Evolutionary conservation across 345 rosid species (phyloP).

Genomic region (Syzygium aqueum): DNA sequence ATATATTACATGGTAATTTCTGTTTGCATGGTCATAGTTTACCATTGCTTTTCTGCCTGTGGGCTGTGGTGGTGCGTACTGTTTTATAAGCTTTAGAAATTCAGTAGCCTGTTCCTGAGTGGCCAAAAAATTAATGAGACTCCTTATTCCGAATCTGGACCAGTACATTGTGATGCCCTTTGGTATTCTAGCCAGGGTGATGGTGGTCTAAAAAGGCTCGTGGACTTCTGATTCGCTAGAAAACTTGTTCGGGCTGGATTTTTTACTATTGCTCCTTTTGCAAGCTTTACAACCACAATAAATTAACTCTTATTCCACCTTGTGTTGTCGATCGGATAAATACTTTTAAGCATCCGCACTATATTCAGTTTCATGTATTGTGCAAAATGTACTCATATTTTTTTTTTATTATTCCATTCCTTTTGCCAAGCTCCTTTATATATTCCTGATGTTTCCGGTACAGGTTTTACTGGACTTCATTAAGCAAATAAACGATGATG

Average conservation of each 20-base stretch:
- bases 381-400: background rate
- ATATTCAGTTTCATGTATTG: background rate
- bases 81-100: background rate
- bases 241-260: background rate
- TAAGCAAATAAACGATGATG: conserved; percentile 88
- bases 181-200: background rate
- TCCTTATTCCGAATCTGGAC: background rate
- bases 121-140: background rate
- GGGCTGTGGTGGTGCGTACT: background rate
- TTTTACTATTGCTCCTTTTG: background rate
- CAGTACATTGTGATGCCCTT: background rate
- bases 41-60: background rate
- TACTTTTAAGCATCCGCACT: background rate
- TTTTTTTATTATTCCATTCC: background rate
- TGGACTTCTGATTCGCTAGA: background rate
- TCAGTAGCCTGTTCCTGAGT: background rate
- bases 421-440: background rate
- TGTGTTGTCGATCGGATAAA: background rate
- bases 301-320: background rate
- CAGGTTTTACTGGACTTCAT: conserved; percentile 95
- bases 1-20: background rate
- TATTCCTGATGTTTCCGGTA: background rate
- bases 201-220: background rate
- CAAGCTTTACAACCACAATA: background rate
- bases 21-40: background rate